Evolutionary conservation across 176 grass and related monocot species (phyloP), one percentile per base, ranked within the genome.

Genomic region (Cenchrus fungigraminus): DNA sequence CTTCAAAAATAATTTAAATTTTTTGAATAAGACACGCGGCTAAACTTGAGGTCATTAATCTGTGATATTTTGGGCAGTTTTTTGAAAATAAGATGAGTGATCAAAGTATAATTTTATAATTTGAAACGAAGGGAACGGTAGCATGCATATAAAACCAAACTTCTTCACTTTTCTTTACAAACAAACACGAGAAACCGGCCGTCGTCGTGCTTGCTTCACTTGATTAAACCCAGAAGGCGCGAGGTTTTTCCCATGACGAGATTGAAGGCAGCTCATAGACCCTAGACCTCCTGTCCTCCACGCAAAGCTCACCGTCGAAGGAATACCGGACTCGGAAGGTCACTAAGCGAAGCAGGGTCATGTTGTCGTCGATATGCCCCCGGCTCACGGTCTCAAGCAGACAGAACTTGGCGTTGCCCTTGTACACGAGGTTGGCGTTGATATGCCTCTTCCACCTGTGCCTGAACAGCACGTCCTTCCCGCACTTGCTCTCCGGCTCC

Each of bases 321-420:
- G 20, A 40, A 20, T 14, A 54, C 17, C 9, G 29, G 1, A 67
- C 58, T 8, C 29, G 62, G 62, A 81, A 44, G 32, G 56, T 70
- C 9, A 22, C 79, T 1, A 45, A 19, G 40, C 70, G 28, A 6
- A 83, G 44, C 58, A 74, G 45, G 45, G 31, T 32, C 31, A 74
- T 83, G 28, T 4, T 7, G 44, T 5, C 6, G 10, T 40, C 4
- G 37, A 40, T 4, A 40, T 60, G 2, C 69, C 20, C 4, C 12
- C 16, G 17, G 17, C 6, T 64, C 11, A 83, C 2, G 1, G 45
- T 74, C 46, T 83, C 70, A 1, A 42, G 58, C 0, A 83, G 71
- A 5, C 82, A 83, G 58, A 74, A 75, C 19, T 22, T 11, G 58
- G 70, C 12, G 29, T 75, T 28, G 58, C 82, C 82, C 71, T 74